Conservation (phyloP, 2,329 filamentous ascomycete genomes). For the Colletotrichum chrysophilum region DNA sequence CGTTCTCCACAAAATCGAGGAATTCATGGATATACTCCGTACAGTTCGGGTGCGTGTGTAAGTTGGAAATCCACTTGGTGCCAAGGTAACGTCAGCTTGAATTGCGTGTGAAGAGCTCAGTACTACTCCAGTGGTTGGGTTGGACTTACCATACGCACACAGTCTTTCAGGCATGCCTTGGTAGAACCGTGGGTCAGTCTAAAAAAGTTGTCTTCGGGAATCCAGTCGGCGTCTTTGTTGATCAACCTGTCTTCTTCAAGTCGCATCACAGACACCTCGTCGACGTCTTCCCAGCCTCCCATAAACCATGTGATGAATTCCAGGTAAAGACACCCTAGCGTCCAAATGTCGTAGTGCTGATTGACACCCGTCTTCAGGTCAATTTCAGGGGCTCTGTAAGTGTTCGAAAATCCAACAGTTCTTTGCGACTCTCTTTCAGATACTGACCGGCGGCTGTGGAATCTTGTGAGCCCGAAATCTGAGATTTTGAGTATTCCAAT, state of each 20-base stretch:
- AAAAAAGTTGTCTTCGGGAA: neutral
- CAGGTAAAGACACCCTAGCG: slow-evolving; percentile 20
- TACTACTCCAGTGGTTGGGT: neutral
- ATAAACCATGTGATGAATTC: slow-evolving; percentile 22
- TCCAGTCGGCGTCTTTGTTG: neutral
- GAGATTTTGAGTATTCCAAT: neutral
- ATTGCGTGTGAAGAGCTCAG: too few relatives aligned
- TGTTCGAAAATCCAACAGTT: neutral
- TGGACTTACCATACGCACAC: neutral
- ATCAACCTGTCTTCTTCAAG: neutral
- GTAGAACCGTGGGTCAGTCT: neutral
- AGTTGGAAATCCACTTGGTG: too few relatives aligned
- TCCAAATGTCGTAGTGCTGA: slow-evolving; percentile 23
- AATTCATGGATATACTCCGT: too few relatives aligned
- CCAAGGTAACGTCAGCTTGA: too few relatives aligned
- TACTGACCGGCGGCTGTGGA: neutral
- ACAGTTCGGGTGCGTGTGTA: too few relatives aligned
- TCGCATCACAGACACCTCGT: neutral
- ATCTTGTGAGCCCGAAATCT: neutral
- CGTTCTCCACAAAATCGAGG: too few relatives aligned
- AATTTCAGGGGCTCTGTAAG: slow-evolving; percentile 20
- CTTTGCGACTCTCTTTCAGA: neutral
- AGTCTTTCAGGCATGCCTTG: neutral
- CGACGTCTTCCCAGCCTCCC: neutral
- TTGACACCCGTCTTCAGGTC: slow-evolving; percentile 1